Evolutionary conservation across 2,329 filamentous ascomycete species (phyloP), one percentile per base, ranked within the genome.

Genomic region (Cercospora janseana): DNA sequence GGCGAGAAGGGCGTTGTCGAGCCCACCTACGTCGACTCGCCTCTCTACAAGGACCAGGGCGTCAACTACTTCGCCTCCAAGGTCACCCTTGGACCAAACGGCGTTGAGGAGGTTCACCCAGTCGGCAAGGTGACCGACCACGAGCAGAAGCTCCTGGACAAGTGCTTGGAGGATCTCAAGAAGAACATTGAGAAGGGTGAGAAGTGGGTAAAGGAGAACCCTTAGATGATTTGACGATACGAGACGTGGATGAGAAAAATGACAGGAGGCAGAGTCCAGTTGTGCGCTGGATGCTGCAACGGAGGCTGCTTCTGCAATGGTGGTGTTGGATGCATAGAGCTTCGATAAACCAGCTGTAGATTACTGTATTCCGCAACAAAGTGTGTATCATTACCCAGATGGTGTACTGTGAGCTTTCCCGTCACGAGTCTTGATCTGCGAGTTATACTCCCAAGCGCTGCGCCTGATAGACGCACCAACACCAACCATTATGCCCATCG

Each of bases 31-130:
- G 91, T 98, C 69, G 90, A 98, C 76, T 92, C 86, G 71, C 91
- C 92, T 59, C 84, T 97, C 63, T 97, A 89, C 88, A 96, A 96
- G 86, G 90, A 96, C 79, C 87, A 94, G 79, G 93, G 92, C 69
- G 82, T 95, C 67, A 87, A 95, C 55, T 98, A 95, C 87, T 98
- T 98, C 79, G 86, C 89, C 70, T 91, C 87, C 77, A 86, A 83
- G 74, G 88, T 98, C 70, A 88, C 95, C 80, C 88, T 98, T 68
- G 93, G 93, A 77, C 90, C 91, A 72, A 86, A 92, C 72, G 93
- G 93, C 79, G 92, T 94, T 61, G 85, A 93, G 82, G 87, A 95
- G 83, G 92, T 97, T 73, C 80, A 86, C 72, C 84, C 87, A 65
- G 77, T 98, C 65, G 93, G 93, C 74, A 79, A 87, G 75, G 70